phyloP scores from a whole-genome alignment of 2,329 filamentous ascomycete genomes.

The Aspergillus hortae region DNA sequence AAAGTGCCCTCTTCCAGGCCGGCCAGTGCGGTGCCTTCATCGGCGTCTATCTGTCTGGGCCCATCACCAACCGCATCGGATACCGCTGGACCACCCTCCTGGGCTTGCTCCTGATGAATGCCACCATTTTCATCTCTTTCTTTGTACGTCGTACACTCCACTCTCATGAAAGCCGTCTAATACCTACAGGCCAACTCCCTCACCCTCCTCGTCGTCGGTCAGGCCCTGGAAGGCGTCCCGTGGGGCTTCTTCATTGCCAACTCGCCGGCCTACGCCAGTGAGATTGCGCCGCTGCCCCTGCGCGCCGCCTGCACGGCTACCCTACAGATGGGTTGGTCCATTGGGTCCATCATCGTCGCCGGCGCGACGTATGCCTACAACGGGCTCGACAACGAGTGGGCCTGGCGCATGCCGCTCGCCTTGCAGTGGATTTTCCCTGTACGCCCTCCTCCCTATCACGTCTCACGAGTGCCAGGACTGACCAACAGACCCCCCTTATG shows the following conservation, averaged over 20 bases:
- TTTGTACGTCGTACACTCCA: constrained; percentile 38
- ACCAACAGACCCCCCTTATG: constrained; percentile 24
- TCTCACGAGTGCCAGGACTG: background rate
- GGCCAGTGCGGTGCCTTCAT: constrained; percentile 59
- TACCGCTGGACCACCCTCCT: constrained; percentile 59
- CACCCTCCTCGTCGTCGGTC: constrained; percentile 34
- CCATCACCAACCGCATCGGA: constrained; percentile 57
- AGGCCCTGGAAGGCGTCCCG: constrained; percentile 27
- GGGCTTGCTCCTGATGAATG: constrained; percentile 56
- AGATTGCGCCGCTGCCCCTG: constrained; percentile 24
- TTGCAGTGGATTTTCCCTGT: constrained; percentile 31
- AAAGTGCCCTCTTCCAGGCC: constrained; percentile 54
- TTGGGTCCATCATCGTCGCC: constrained; percentile 27
- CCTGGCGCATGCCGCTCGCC: constrained; percentile 25
- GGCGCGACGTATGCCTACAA: constrained; percentile 23
- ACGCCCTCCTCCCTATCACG: constrained; percentile 3
- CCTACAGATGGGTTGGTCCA: constrained; percentile 29
- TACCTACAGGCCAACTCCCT: constrained; percentile 36
- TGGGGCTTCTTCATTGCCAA: constrained; percentile 32
- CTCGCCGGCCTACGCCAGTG: constrained; percentile 27
- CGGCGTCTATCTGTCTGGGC: constrained; percentile 58
- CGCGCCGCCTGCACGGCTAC: constrained; percentile 25
- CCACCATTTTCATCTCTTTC: constrained; percentile 59
- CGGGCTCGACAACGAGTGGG: constrained; percentile 17
- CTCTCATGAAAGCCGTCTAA: too few species aligned